These are phyloP conservation scores for Persicaria maculosa DNA, from an alignment of 148 eudicot species.

Conservation along the genomic window DNA sequence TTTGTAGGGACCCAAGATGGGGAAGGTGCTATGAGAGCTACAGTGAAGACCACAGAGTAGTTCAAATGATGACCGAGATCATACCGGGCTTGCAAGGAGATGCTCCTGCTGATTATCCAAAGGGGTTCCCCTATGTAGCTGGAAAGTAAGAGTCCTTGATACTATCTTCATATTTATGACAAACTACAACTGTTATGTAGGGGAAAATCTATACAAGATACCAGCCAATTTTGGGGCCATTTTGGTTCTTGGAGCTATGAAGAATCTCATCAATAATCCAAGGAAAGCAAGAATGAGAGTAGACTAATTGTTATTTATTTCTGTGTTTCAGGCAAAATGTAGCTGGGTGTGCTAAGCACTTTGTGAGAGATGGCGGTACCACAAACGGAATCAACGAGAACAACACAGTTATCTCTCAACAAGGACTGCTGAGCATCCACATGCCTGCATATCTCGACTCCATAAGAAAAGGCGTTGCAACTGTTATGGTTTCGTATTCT, in stretches of 20 bases:
- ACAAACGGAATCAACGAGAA: slow-evolving; percentile 58
- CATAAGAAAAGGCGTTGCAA: slow-evolving; percentile 52
- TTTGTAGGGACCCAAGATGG: slow-evolving; percentile 85
- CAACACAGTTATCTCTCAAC: slow-evolving; percentile 39
- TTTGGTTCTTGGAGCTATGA: not conserved
- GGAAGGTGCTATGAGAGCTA: slow-evolving; percentile 88
- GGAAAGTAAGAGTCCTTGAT: slow-evolving; percentile 44
- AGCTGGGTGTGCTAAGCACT: slow-evolving; percentile 78
- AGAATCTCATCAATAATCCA: not conserved
- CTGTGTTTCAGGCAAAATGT: slow-evolving; percentile 37
- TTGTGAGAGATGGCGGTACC: slow-evolving; percentile 80
- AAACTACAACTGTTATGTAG: too few relatives aligned
- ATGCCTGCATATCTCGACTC: slow-evolving; percentile 70
- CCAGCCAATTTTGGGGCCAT: not conserved
- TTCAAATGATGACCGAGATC: slow-evolving; percentile 72
- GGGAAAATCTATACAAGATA: too few relatives aligned
- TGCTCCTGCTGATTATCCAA: slow-evolving; percentile 38
- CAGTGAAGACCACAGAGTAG: slow-evolving; percentile 68
- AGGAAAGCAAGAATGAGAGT: not conserved
- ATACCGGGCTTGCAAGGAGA: slow-evolving; percentile 90
- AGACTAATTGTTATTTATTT: not conserved
- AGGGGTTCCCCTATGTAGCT: slow-evolving; percentile 54
- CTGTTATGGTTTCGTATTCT: slow-evolving; percentile 61
- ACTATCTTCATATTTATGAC: not conserved
- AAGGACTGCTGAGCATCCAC: slow-evolving; percentile 45